Evolutionary conservation across 179 eudicot genomes (phyloP).

Genomic region (Silene noctiflora): DNA sequence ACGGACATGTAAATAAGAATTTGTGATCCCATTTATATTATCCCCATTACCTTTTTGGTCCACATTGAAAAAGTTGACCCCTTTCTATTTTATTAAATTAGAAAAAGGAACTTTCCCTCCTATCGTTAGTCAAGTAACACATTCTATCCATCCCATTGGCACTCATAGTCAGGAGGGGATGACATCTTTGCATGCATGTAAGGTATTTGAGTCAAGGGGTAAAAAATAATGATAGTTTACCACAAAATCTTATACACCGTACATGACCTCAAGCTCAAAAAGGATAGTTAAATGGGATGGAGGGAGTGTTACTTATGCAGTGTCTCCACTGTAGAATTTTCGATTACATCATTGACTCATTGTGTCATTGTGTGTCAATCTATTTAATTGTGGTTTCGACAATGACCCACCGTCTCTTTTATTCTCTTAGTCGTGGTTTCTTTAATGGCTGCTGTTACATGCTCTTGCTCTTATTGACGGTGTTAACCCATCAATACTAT

Average conservation of each 20-base stretch:
- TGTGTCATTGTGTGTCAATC: constrained; percentile 10
- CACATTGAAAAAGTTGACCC: not conserved
- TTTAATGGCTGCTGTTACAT: constrained; percentile 1
- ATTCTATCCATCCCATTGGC: not conserved
- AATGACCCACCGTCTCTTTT: not conserved
- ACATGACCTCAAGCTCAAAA: not conserved
- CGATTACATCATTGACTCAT: not conserved
- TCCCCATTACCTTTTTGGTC: not conserved
- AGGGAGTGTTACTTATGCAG: constrained; percentile 1
- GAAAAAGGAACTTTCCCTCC: not conserved
- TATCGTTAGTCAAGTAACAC: not conserved
- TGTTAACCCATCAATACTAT: not conserved
- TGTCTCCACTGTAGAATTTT: constrained; percentile 3
- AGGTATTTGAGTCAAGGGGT: not conserved
- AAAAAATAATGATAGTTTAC: not conserved
- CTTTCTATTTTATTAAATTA: not conserved
- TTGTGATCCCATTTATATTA: not conserved
- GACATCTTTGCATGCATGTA: not conserved
- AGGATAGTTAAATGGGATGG: not conserved
- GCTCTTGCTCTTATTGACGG: not conserved
- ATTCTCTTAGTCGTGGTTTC: not conserved
- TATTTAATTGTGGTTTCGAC: not conserved
- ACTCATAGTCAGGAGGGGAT: not conserved
- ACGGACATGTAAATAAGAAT: no score
- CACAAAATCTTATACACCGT: not conserved